Base-by-base conservation (phyloP, 2,329 filamentous ascomycete genomes). In the Curvularia spicifera region DNA sequence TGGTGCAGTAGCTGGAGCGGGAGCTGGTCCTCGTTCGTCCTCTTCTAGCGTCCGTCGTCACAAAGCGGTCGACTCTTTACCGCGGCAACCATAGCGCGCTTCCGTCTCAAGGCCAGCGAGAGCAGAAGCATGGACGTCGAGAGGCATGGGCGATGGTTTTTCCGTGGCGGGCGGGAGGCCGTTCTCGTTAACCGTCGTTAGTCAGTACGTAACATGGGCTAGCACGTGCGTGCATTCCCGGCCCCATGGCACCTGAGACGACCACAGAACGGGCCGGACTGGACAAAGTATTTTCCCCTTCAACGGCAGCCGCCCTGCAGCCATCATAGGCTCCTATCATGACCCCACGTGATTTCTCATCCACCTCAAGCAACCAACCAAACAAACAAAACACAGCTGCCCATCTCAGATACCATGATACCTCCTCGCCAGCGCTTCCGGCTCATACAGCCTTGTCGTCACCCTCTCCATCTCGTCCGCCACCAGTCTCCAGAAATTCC, bases 401-500 rank as follows among this genome's bases (percentile, higher is more conserved):
- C 18, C 18, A 42, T 42, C 18, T 35, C n/a, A 59, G 18, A 59
- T 48, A n/a, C 46, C 37, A 50, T 68, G 62, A 29, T 60, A 74
- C 1, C 67, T 50, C 2, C 50, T 64, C 40, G 67, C 59, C 44
- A 72, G 24, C 12, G 57, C 66, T 15, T 63, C 54, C 2, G 64
- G 48, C 40, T 69, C 62, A 50, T 70, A 71, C 28, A 69, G 42
- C 53, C 59, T 71, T 1, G 67, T 67, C 13, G 55, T 68, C 9
- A 48, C 46, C 43, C 69, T 47, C 65, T 75, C 71, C 61, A 76
- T 44, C 60, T 72, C 69, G 61, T 74, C 70, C 13, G 71, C 71
- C 0, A 77, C 73, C 18, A 61, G 56, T 5, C 51, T 56, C 75
- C 74, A 78, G 33, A 74, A 73, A 33, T 73, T 68, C 1, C 68